A percentile compares a stretch with the other conserved stretches of the same genome.
phyloP scores from a whole-genome alignment of 345 rosid species.

The Eucalyptus pauciflora region DNA sequence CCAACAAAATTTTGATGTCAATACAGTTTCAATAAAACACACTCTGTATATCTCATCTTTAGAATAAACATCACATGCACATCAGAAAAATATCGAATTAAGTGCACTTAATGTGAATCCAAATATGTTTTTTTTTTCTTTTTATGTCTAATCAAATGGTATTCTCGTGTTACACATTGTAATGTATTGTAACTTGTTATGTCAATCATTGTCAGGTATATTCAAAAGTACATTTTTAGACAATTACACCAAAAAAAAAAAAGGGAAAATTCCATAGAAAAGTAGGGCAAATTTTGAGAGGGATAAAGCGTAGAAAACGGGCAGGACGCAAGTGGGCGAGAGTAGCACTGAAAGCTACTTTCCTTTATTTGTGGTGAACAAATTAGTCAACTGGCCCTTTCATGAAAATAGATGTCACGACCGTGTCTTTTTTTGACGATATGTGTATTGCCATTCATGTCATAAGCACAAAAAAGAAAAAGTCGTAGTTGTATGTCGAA shows the following conservation, averaged over 20 bases:
- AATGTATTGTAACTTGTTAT: background rate
- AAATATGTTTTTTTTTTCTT: background rate
- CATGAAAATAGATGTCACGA: background rate
- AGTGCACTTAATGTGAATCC: background rate
- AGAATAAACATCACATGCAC: background rate
- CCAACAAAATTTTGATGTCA: background rate
- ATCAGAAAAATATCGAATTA: background rate
- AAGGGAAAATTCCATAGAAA: background rate
- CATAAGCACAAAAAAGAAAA: background rate
- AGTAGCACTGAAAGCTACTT: background rate
- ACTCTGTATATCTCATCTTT: background rate
- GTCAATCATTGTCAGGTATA: background rate
- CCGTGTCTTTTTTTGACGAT: background rate
- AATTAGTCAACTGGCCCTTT: background rate
- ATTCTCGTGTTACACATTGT: background rate
- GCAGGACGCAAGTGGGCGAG: background rate
- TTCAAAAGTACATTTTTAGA: background rate
- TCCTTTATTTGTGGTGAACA: background rate
- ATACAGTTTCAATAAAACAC: background rate
- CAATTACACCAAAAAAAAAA: too few species aligned
- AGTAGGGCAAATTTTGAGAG: background rate
- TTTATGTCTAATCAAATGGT: background rate
- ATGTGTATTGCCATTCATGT: background rate
- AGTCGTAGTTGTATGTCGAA: background rate
- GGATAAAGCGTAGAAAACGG: background rate